phyloP scores from a whole-genome alignment of 73 alveolate genomes.

The Blepharisma stoltei region DNA sequence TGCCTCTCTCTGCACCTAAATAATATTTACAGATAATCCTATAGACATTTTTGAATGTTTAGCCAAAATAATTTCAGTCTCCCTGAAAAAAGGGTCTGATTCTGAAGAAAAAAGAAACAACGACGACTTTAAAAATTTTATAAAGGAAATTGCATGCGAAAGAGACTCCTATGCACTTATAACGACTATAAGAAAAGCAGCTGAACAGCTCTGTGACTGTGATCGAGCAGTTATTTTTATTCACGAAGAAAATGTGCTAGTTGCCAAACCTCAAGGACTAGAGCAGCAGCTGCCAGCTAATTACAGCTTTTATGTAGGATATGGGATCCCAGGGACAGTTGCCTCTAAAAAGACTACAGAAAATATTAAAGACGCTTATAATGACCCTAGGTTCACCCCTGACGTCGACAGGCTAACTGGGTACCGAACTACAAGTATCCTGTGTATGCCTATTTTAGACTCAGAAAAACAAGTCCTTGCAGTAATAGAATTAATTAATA shows the following conservation, averaged over 20 bases:
- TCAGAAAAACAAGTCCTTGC: neutral
- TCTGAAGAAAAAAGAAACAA: no score
- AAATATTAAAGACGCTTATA: neutral
- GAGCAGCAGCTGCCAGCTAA: neutral
- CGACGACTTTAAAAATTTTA: no score
- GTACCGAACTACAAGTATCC: neutral
- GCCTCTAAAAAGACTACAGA: neutral
- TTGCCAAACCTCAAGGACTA: neutral
- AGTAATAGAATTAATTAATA: neutral
- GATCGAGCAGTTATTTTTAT: neutral
- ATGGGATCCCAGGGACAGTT: neutral
- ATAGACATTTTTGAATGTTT: no score
- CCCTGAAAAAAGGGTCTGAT: no score
- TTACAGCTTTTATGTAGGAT: neutral
- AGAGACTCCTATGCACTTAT: neutral
- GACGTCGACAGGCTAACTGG: neutral
- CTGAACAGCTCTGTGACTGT: neutral
- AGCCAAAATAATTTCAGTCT: no score
- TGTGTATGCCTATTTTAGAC: neutral
- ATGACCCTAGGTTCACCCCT: neutral
- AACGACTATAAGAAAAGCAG: neutral
- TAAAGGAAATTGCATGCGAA: no score
- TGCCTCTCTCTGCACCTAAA: no score
- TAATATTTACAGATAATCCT: no score
- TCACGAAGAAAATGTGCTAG: neutral